Evolutionary conservation across 2,329 filamentous ascomycete genomes (phyloP), one percentile per base, ranked within the genome.

Genomic region (Sclerotiophoma versabilis): DNA sequence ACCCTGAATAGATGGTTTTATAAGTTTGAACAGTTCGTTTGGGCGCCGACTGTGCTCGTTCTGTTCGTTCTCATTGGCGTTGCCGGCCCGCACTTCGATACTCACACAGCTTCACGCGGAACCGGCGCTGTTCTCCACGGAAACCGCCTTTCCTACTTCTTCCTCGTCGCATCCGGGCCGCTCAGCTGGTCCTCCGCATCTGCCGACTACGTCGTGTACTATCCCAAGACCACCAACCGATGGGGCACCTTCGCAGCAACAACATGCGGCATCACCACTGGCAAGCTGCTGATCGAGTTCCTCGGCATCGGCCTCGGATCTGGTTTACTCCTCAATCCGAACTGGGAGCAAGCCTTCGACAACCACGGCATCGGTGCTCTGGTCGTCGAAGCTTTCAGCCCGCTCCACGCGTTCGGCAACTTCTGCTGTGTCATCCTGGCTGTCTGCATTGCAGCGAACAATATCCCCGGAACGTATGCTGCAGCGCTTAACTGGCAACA

Each of bases 401-500:
- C 81, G 6, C 77, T 89, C 0, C 86, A 87, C 36, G 79, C 78
- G 26, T 91, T 91, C 68, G 89, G 89, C 57, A 81, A 88, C 64
- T 89, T 91, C 78, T 91, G 88, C 71, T 75, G 89, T 36, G 81
- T 88, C 42, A 78, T 90, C 39, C 80, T 90, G 4, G 85, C 86
- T 2, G 80, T 90, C 8, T 85, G 83, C 45, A 88, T 88, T 65
- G 80, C 89, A 55, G 87, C 86, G 54, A 89, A 88, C 77, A 89
- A 89, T 75, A 87, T 85, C 68, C 86, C 87, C 10, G 89, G 88
- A 66, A 84, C 88, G 3, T 74, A 92, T 79, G 89, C 87, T 17
- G 84, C 79, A 38, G 82, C 84, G 2, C 80, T 91, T 30, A 87
- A 85, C 22, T 79, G 89, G 32, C 88, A 91, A 70, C 82, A 89